phyloP scores from a whole-genome alignment of 495 filamentous ascomycete species.

The Saxophila tyrrhenica region DNA sequence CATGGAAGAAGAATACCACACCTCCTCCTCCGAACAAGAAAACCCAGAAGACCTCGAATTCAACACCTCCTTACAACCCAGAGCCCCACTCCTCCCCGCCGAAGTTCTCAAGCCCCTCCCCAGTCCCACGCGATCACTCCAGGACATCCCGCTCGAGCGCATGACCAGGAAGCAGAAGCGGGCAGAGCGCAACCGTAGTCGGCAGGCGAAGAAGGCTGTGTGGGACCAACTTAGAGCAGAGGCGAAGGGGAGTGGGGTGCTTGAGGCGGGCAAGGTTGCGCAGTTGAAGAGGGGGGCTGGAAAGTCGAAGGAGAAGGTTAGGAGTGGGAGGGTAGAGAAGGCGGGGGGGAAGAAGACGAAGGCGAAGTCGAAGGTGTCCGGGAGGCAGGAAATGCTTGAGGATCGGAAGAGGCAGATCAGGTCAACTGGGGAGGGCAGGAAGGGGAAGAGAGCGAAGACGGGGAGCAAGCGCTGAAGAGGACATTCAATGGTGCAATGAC shows the following conservation, averaged over 20 bases:
- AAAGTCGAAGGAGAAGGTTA: neutral
- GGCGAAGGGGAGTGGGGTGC: slow-evolving; percentile 7
- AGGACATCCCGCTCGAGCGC: slow-evolving; percentile 1
- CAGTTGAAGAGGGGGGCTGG: slow-evolving; percentile 11
- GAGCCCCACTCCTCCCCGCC: slow-evolving; percentile 8
- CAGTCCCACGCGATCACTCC: neutral
- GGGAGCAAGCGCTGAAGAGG: slow-evolving; percentile 1
- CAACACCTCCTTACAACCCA: too few relatives aligned
- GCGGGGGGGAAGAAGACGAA: neutral
- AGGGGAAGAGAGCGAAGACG: slow-evolving; percentile 9
- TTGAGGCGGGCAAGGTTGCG: slow-evolving; percentile 12
- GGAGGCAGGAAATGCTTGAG: slow-evolving; percentile 12
- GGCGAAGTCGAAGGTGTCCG: slow-evolving; percentile 3
- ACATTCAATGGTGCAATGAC: neutral
- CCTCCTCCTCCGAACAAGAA: neutral
- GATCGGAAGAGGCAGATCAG: slow-evolving; percentile 4
- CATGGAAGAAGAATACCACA: neutral
- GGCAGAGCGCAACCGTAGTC: neutral
- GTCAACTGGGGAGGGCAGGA: neutral
- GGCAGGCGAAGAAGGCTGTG: slow-evolving; percentile 7
- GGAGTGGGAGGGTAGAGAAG: slow-evolving; percentile 4
- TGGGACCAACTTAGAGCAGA: slow-evolving; percentile 3
- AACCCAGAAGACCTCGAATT: slow-evolving; percentile 2
- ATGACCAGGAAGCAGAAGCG: slow-evolving; percentile 4
- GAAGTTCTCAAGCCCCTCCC: slow-evolving; percentile 6